Base-by-base conservation (phyloP, 495 filamentous ascomycete species). In the Acidiella bohemica region DNA sequence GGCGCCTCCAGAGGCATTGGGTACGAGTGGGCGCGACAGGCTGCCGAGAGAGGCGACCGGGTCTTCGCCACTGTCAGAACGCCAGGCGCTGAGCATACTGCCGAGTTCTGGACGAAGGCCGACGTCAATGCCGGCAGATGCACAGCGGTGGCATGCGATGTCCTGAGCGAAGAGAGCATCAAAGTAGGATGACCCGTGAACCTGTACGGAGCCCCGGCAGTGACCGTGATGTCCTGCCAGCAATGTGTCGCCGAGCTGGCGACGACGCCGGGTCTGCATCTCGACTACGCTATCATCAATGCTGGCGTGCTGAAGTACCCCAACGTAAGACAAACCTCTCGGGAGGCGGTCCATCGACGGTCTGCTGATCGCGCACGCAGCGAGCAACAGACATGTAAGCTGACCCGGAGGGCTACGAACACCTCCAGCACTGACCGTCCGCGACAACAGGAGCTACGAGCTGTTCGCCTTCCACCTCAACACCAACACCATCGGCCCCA, bases 251-350 rank as follows among this genome's bases (percentile, higher is more conserved):
- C 46, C 39, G 37, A 55, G 30, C 29, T 60, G 51, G 29, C 58
- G 33, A 23, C 51, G 44, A 49, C 50, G 13, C 52, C 45, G 8
- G 42, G 59, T 12, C 38, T 54, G 16, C 59, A 56, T 19, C 63
- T 75, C 27, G 68, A 70, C 41, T 61, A 66, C 53, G 62, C 68
- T 18, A 54, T 76, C 21, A 40, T 75, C 12, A 76, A 73, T 55
- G 72, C 71, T 25, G 72, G 72, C n/a, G 61, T 76, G 1, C 44
- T 73, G 39, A 59, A 63, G 39, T 75, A 76, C 54, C 72, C 72
- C 5, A 71, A 71, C 54, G 66, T 68, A 53, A 49, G 56, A 39
- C 8, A 8, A 8, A 22, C 22, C 19, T 2, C 9, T 10, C 24
- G 25, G 36, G 56, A 42, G 51, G 38, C 31, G n/a, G 13, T 20